Evolutionary conservation across 495 filamentous ascomycete genomes (phyloP).

Genomic region (Penicillium pulvis): DNA sequence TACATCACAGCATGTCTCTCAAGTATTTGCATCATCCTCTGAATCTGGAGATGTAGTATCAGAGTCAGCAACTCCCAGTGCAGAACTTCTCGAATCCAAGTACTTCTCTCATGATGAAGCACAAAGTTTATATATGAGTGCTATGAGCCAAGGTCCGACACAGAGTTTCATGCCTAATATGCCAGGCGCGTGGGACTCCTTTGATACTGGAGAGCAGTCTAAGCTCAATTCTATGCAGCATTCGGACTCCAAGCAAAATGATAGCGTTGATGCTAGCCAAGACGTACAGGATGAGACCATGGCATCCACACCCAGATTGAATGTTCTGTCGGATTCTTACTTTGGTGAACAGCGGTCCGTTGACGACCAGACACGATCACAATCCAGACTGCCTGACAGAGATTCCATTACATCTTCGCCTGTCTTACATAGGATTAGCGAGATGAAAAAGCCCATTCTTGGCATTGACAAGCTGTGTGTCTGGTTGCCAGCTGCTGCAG

Average conservation of each 20-base stretch:
- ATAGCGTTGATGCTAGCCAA: not conserved
- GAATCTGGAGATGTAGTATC: slow-evolving; percentile 29
- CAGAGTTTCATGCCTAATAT: slow-evolving; percentile 50
- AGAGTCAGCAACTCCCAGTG: slow-evolving; percentile 28
- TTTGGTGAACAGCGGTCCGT: slow-evolving; percentile 16
- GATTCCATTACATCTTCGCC: slow-evolving; percentile 24
- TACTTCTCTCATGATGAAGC: slow-evolving; percentile 90
- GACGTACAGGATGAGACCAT: slow-evolving; percentile 18
- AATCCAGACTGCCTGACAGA: slow-evolving; percentile 20
- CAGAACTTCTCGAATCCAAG: slow-evolving; percentile 70
- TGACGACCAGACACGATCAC: slow-evolving; percentile 10
- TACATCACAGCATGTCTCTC: slow-evolving; percentile 12
- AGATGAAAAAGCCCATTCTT: slow-evolving; percentile 39
- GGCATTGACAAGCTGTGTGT: slow-evolving; percentile 37
- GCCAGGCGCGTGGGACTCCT: slow-evolving; percentile 63
- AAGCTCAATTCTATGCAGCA: not conserved
- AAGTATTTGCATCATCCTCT: slow-evolving; percentile 22
- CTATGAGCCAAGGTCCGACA: slow-evolving; percentile 51
- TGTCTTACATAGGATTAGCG: slow-evolving; percentile 22
- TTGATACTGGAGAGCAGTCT: slow-evolving; percentile 17
- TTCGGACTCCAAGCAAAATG: not conserved
- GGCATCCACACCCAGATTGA: slow-evolving; percentile 34
- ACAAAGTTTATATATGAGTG: slow-evolving; percentile 94
- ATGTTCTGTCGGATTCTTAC: slow-evolving; percentile 21
- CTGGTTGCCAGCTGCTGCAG: slow-evolving; percentile 37